phyloP scores from a whole-genome alignment of 2,329 filamentous ascomycete species.

The Phialemonium atrogriseum region DNA sequence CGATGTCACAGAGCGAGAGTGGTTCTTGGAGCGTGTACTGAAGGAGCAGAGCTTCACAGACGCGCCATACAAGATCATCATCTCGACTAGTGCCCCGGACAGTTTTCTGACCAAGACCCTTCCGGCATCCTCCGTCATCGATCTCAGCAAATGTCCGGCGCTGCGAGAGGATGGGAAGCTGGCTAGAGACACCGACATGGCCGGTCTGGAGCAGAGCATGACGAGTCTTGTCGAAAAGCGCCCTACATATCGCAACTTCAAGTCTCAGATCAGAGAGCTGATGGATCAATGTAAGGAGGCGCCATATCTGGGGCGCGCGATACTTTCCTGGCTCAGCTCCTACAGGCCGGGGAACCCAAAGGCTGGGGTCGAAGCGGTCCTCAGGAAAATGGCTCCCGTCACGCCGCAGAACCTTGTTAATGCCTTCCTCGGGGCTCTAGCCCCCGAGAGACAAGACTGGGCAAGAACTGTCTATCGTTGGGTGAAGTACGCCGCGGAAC shows the following conservation, averaged over 20 bases:
- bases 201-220: not conserved
- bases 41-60: slow-evolving; percentile 5
- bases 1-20: slow-evolving; percentile 2
- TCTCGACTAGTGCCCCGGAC: slow-evolving; percentile 1
- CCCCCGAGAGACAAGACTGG: not conserved
- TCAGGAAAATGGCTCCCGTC: too few species aligned
- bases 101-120: not conserved
- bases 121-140: too few species aligned
- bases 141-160: too few species aligned
- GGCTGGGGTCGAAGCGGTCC: too few species aligned
- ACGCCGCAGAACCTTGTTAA: too few species aligned
- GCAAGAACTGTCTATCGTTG: not conserved
- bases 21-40: slow-evolving; percentile 5
- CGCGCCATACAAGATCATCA: not conserved
- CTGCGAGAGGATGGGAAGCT: too few species aligned
- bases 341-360: too few species aligned
- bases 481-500: slow-evolving; percentile 1
- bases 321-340: too few species aligned
- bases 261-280: not conserved
- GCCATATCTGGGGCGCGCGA: too few species aligned
- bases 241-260: not conserved
- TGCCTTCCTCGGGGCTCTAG: too few species aligned
- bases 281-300: too few species aligned
- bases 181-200: not conserved
- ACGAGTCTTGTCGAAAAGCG: not conserved